Evolutionary conservation across 805 yeast genomes (phyloP), one percentile per base, ranked within the genome.

Genomic region (Naumovozyma baii): DNA sequence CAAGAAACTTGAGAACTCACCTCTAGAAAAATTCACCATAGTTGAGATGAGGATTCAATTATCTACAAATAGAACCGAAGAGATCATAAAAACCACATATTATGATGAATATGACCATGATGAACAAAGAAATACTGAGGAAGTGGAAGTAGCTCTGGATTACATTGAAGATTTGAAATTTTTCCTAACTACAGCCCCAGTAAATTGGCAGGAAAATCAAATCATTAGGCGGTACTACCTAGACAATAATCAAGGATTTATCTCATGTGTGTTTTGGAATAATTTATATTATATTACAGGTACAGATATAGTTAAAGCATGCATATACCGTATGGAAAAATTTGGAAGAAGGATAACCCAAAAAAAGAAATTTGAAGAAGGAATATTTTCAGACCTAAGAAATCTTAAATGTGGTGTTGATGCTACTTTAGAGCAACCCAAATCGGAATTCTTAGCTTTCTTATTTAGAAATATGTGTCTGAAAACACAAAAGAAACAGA

Each of bases 281-380:
- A 83, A 83, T 53, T 67, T 88, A 9, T 90, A 82, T 57, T 88
- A 83, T 62, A 75, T 92, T 35, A 90, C 97, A 0, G 97, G 97
- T 2, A 90, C 97, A 0, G 97, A 92, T 66, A 88, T 90, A 40
- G 95, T 92, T 35, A 76, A 95, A 41, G 84, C 95, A 57, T 76
- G 92, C 36, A 82, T 86, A n/a, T 92, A 83, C 60, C 78, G 90
- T 48, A 83, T 92, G 65, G 81, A 80, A 48, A 87, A 87, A 50
- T 85, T 90, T 65, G 98, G 98, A 1, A 70, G 97, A 45, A 74
- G 74, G 42, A 78, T 92, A 16, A 59, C 73, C 15, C 95, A 90
- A 59, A 70, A 94, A 50, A 90, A 92, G 63, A 90, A 92, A 64
- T 90, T 90, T 55, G 97, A 90, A 65, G 98, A 90, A 64, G 96